Percentiles rank a stretch among this genome's conserved stretches.
These are phyloP conservation scores for Syncephalis fuscata DNA, from an alignment of 371 early-diverging fungal species.

Conservation along the genomic window DNA sequence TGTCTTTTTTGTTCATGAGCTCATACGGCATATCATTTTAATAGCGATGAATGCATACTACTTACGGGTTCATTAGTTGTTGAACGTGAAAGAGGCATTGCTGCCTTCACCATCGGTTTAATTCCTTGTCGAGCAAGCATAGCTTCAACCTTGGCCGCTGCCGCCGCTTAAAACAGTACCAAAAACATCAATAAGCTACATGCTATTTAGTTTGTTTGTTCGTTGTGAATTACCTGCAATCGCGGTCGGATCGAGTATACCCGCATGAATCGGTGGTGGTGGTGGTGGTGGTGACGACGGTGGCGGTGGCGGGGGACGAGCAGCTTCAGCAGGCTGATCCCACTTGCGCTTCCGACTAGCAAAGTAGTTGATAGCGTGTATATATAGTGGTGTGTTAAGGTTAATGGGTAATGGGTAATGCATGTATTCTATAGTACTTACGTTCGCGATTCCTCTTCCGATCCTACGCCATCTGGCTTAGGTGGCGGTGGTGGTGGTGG, in stretches of 20 bases:
- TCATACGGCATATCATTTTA: no score
- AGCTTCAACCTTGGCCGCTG: slow-evolving; percentile 35
- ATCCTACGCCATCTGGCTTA: no score
- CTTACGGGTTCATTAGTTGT: neutral
- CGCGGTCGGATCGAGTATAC: slow-evolving; percentile 2
- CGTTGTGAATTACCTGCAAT: slow-evolving; percentile 4
- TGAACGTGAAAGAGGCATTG: neutral
- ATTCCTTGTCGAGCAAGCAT: slow-evolving; percentile 36
- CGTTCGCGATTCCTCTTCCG: no score
- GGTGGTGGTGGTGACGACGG: slow-evolving; percentile 1
- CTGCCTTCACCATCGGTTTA: slow-evolving; percentile 7
- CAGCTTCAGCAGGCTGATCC: slow-evolving; percentile 16
- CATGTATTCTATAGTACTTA: no score
- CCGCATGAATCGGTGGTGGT: slow-evolving; percentile 1
- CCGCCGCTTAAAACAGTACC: slow-evolving; percentile 15
- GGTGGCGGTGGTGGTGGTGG: no score
- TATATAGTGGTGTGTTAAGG: no score
- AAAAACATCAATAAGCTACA: neutral
- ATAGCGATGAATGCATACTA: no score
- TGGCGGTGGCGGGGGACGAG: slow-evolving; percentile 6
- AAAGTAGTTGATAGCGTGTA: no score
- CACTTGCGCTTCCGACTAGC: slow-evolving; percentile 21
- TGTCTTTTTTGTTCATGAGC: neutral
- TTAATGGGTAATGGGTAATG: no score
- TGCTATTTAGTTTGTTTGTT: neutral